Evolutionary conservation across 352 stramenopile species (phyloP).

Genomic region (Globisporangium polare): DNA sequence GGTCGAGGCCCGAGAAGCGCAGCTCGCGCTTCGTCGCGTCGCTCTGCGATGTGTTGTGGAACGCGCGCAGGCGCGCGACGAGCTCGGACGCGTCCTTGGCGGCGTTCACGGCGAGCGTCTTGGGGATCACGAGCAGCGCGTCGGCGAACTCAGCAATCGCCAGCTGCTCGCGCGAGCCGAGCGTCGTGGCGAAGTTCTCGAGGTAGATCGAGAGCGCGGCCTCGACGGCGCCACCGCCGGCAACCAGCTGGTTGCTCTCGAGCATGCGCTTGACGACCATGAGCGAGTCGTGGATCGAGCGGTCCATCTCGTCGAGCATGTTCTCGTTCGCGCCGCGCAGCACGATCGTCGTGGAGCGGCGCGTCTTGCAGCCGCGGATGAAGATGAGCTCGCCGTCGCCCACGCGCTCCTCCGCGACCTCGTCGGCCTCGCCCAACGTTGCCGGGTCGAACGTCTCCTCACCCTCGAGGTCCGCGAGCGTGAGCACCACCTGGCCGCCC

Average conservation of each 20-base stretch:
- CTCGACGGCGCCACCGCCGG: constrained; percentile 97
- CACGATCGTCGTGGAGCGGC: constrained; percentile 95
- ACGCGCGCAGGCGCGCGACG: constrained; percentile 94
- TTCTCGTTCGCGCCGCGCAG: constrained; percentile 99
- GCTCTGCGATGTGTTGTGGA: constrained; percentile 96
- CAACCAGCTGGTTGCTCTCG: constrained; percentile 98
- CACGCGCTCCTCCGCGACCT: constrained; percentile 96
- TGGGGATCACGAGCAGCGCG: constrained; percentile 70
- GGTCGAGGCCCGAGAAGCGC: constrained; percentile 93
- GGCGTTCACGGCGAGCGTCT: constrained; percentile 98
- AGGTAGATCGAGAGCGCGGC: constrained; percentile 97
- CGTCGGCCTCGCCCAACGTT: constrained; percentile 90
- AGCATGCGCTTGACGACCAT: constrained; percentile 99
- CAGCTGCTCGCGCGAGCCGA: constrained; percentile 97
- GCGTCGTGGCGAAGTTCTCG: constrained; percentile 96
- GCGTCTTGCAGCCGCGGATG: constrained; percentile 95
- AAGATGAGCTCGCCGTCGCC: constrained; percentile 99
- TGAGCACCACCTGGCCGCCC: constrained; percentile 95
- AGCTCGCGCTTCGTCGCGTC: constrained; percentile 71
- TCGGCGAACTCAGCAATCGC: constrained; percentile 99
- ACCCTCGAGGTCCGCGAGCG: constrained; percentile 98
- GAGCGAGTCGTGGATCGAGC: constrained; percentile 97
- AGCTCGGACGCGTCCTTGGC: constrained; percentile 99
- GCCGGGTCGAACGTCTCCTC: constrained; percentile 95
- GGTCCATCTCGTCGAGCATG: constrained; percentile 99